Conservation (phyloP, 2,329 filamentous ascomycete species). For the Penicillium janthinellum region DNA sequence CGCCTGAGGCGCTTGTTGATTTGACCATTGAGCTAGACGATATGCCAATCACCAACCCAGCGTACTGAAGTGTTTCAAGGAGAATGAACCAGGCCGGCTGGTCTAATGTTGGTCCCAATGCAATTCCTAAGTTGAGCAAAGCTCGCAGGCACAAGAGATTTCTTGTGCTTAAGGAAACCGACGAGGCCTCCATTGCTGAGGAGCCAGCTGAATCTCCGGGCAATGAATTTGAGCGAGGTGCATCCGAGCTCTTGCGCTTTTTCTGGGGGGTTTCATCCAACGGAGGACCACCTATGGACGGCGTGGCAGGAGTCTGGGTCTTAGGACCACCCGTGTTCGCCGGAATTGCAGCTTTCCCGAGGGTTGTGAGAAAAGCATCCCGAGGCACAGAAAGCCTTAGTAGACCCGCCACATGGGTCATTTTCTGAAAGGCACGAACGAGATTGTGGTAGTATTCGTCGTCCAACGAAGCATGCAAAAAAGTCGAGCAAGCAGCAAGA, state of each 20-base stretch:
- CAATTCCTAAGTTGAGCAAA: conserved; percentile 92
- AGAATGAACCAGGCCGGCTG: conserved; percentile 82
- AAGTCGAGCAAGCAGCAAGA: conserved; percentile 91
- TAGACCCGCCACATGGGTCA: conserved; percentile 91
- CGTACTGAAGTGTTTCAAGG: conserved; percentile 87
- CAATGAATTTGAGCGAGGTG: conserved; percentile 27
- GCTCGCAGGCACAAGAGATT: conserved; percentile 90
- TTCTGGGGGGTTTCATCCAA: conserved; percentile 32
- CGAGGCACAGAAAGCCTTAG: conserved; percentile 80
- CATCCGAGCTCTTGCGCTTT: conserved; percentile 31
- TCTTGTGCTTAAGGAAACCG: conserved; percentile 72
- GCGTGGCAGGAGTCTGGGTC: conserved; percentile 17
- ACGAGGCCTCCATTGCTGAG: conserved; percentile 43
- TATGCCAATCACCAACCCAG: conserved; percentile 75
- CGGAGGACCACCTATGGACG: conserved; percentile 24
- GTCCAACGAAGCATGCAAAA: conserved; percentile 87
- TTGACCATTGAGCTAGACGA: conserved; percentile 35
- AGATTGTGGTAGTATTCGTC: conserved; percentile 91
- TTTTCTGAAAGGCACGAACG: conserved; percentile 90
- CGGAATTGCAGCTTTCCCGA: conserved; percentile 91
- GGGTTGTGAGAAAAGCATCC: conserved; percentile 90
- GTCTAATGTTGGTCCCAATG: conserved; percentile 82
- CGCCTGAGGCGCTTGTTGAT: conserved; percentile 30
- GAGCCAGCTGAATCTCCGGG: conserved; percentile 30
- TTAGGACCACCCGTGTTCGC: conserved; percentile 58